These are phyloP conservation scores for Eurotiales sp. DNA, from an alignment of 2,329 filamentous ascomycete species.

Conservation along the genomic window DNA sequence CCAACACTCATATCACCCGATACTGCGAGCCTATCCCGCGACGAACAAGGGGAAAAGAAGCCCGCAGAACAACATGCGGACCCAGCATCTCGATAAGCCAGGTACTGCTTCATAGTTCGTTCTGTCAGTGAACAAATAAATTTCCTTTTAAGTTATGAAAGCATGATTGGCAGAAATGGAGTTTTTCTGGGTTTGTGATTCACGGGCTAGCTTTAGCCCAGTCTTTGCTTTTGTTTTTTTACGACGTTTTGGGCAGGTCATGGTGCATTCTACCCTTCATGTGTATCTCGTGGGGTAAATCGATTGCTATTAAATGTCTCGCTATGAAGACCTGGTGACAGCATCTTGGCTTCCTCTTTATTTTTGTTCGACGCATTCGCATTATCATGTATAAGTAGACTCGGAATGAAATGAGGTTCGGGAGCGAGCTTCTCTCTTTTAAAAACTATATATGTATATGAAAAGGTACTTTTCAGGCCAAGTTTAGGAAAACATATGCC, in stretches of 20 bases:
- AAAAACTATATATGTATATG: no score
- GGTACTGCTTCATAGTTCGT: no score
- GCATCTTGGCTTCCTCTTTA: background rate
- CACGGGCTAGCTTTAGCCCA: no score
- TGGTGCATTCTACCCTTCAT: background rate
- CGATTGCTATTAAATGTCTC: background rate
- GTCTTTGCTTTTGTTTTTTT: background rate
- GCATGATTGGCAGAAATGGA: conserved; percentile 8
- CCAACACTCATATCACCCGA: conserved; percentile 56
- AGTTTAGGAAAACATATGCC: no score
- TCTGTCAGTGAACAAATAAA: no score
- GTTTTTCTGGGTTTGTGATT: background rate
- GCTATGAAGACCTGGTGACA: background rate
- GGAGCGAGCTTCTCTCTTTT: no score
- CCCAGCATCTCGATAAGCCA: background rate
- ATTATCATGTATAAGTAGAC: background rate
- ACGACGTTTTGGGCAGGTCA: background rate
- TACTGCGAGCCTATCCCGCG: background rate
- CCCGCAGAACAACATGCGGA: background rate
- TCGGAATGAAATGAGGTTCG: background rate
- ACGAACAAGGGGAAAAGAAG: background rate
- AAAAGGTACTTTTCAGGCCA: no score
- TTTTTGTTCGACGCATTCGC: background rate
- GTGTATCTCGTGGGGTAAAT: no score
- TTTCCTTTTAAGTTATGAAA: conserved; percentile 2